Conservation (phyloP, 345 rosid genomes). For the Eucalyptus virginea region DNA sequence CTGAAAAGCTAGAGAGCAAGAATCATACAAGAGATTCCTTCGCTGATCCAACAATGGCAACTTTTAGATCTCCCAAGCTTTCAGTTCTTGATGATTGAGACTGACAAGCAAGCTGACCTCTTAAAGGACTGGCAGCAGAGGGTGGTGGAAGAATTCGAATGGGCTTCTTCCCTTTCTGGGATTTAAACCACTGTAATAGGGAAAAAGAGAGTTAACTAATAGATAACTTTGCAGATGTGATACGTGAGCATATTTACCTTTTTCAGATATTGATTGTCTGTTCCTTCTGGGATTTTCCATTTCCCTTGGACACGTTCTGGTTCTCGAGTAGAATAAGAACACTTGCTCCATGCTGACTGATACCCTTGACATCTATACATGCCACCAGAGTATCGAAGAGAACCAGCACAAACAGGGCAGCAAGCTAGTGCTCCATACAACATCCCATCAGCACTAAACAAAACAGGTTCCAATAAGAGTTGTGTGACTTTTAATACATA, state of each 20-base stretch:
- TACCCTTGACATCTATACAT: constrained; percentile 62
- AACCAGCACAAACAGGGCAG: constrained; percentile 69
- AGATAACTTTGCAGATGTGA: no score
- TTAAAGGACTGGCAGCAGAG: constrained; percentile 18
- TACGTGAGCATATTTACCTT: constrained; percentile 19
- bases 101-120: constrained; percentile 28
- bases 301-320: constrained; percentile 63
- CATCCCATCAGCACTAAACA: constrained; percentile 90
- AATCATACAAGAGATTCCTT: constrained; percentile 47
- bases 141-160: constrained; percentile 41
- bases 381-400: constrained; percentile 72
- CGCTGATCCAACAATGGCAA: constrained; percentile 50
- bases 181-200: constrained; percentile 75
- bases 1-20: not conserved
- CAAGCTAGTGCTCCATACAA: constrained; percentile 73
- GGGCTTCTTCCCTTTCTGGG: constrained; percentile 65
- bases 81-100: constrained; percentile 41
- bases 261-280: constrained; percentile 49
- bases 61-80: constrained; percentile 61
- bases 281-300: constrained; percentile 80
- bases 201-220: not conserved
- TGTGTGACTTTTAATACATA: not conserved
- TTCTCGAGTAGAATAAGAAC: constrained; percentile 62
- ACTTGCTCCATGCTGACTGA: constrained; percentile 88
- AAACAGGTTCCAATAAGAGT: not conserved